Evolutionary conservation across 2,329 filamentous ascomycete genomes (phyloP).

Genomic region (Ceratocystis eucalypticola): DNA sequence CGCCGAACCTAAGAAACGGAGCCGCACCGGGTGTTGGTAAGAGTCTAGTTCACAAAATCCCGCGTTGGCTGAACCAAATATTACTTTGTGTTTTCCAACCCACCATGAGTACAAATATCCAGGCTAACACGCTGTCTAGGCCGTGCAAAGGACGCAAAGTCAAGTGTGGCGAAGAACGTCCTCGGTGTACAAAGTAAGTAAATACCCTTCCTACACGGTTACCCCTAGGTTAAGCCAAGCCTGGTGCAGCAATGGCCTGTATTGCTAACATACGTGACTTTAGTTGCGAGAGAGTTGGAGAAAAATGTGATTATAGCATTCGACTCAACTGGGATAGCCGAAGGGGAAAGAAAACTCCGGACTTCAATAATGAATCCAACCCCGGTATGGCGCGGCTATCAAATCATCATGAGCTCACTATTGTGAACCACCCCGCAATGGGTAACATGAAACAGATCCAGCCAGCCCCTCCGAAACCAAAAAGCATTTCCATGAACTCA

Average conservation of each 20-base stretch:
- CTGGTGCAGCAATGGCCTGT: background rate
- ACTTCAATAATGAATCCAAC: constrained; percentile 13
- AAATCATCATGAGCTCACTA: constrained; percentile 26
- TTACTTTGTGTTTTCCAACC: background rate
- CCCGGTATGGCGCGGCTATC: constrained; percentile 22
- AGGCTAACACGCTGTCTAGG: constrained; percentile 32
- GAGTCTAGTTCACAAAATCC: constrained; percentile 19
- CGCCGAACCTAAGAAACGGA: constrained; percentile 33
- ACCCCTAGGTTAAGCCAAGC: background rate
- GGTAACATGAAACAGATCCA: constrained; percentile 6
- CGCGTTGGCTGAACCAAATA: background rate
- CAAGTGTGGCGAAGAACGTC: constrained; percentile 70
- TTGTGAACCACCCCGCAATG: constrained; percentile 25
- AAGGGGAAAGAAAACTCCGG: constrained; percentile 21
- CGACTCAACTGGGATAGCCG: constrained; percentile 70
- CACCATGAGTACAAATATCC: background rate
- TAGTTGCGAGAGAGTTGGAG: constrained; percentile 54
- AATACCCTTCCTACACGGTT: background rate
- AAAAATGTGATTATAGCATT: constrained; percentile 68
- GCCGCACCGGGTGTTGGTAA: constrained; percentile 35
- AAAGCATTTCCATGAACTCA: background rate
- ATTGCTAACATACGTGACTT: background rate
- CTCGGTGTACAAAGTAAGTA: constrained; percentile 50
- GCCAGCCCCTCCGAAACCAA: constrained; percentile 10
- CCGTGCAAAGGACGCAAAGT: constrained; percentile 60